Conservation (phyloP, 805 yeast species). For the Candida chauliodis region DNA sequence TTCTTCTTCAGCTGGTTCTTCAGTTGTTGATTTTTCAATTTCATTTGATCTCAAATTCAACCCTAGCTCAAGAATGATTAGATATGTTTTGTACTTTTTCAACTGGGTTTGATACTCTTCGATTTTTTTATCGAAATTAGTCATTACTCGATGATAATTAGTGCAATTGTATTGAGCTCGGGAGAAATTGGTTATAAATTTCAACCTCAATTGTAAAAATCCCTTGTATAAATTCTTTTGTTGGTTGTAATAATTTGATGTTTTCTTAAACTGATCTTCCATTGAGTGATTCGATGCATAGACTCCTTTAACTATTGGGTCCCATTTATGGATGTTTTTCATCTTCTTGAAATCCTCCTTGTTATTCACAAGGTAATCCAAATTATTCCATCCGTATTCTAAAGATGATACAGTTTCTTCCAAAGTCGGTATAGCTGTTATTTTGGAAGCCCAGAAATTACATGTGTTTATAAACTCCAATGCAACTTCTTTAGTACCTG, state of each 20-base stretch:
- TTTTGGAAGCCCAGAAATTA: constrained; percentile 87
- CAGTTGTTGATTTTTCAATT: neutral
- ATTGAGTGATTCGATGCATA: constrained; percentile 33
- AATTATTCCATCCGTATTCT: constrained; percentile 77
- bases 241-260: constrained; percentile 38
- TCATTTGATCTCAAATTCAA: constrained; percentile 35
- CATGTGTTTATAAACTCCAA: constrained; percentile 68
- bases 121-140: constrained; percentile 40
- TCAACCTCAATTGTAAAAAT: constrained; percentile 26
- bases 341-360: constrained; percentile 27
- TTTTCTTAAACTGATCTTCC: constrained; percentile 35
- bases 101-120: constrained; percentile 44
- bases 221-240: constrained; percentile 32
- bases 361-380: constrained; percentile 27
- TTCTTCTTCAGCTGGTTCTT: neutral
- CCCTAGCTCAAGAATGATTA: constrained; percentile 42
- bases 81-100: constrained; percentile 43
- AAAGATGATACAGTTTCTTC: constrained; percentile 70
- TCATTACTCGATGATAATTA: constrained; percentile 33
- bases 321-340: constrained; percentile 42
- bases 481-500: constrained; percentile 66
- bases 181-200: constrained; percentile 29
- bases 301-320: constrained; percentile 36
- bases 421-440: constrained; percentile 70
- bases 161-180: constrained; percentile 18